These are phyloP conservation scores for Naganishia vishniacii DNA, from an alignment of 768 basidiomycete species.

Conservation along the genomic window DNA sequence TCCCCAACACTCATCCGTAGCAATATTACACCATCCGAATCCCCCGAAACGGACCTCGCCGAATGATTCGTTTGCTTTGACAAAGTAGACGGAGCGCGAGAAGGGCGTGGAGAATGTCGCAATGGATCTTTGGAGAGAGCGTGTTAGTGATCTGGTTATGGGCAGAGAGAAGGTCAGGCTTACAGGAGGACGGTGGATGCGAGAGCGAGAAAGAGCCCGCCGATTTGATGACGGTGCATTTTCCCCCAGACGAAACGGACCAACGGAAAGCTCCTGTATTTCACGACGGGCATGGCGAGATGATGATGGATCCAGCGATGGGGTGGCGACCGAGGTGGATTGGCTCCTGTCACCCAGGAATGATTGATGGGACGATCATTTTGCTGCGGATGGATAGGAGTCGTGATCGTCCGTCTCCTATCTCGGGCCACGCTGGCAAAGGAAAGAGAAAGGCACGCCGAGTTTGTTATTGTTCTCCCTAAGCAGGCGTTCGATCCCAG, in stretches of 20 bases:
- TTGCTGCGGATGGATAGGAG: too few species aligned
- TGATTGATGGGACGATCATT: too few species aligned
- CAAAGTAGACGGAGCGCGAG: constrained; percentile 39
- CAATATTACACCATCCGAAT: constrained; percentile 32
- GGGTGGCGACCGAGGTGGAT: too few species aligned
- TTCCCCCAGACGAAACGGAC: neutral
- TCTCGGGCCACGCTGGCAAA: too few species aligned
- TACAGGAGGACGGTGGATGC: constrained; percentile 26
- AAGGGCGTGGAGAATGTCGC: constrained; percentile 43
- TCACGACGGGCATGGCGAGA: neutral
- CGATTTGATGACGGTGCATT: constrained; percentile 30
- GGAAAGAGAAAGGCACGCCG: too few species aligned
- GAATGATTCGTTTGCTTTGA: constrained; percentile 17
- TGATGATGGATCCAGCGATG: too few species aligned
- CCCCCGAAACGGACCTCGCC: constrained; percentile 29
- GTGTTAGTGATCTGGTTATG: neutral
- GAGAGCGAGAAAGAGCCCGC: constrained; percentile 30
- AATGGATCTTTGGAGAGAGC: constrained; percentile 29
- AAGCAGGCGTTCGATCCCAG: neutral
- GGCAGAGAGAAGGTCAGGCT: neutral
- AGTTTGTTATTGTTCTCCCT: neutral
- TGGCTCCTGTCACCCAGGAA: too few species aligned
- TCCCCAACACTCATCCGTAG: constrained; percentile 7
- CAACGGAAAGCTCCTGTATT: neutral
- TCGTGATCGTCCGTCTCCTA: too few species aligned